Conservation (phyloP, 257 asterid genomes). For the Coffea eugenioides region DNA sequence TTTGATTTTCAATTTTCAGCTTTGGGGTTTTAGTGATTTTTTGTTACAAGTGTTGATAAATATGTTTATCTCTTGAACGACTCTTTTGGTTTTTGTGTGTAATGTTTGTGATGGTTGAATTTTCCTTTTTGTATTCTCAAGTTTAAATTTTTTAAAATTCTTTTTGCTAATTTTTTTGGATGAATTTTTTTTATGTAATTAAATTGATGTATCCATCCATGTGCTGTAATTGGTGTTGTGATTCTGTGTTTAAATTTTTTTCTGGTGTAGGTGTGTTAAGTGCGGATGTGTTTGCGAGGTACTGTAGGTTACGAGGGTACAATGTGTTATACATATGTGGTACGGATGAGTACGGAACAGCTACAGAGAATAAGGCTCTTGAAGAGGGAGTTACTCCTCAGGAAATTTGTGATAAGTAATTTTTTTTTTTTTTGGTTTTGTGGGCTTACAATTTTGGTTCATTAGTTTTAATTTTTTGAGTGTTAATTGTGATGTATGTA, state of each 20-base stretch:
- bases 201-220: not conserved
- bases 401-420: constrained; percentile 89
- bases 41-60: not conserved
- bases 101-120: too few relatives aligned
- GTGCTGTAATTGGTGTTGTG: not conserved
- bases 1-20: too few relatives aligned
- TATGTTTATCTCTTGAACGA: not conserved
- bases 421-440: not conserved
- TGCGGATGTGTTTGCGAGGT: constrained; percentile 93
- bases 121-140: not conserved
- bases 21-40: not conserved
- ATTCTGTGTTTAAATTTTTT: not conserved
- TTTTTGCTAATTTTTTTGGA: not conserved
- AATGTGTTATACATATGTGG: constrained; percentile 83
- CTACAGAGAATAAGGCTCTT: constrained; percentile 96
- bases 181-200: not conserved
- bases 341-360: constrained; percentile 97
- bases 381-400: constrained; percentile 85
- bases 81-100: not conserved
- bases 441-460: not conserved
- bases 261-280: constrained; percentile 76
- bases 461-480: not conserved
- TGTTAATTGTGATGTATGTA: not conserved
- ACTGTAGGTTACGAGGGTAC: constrained; percentile 80
- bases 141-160: constrained; percentile 17